Evolutionary conservation across 768 basidiomycete species (phyloP).

Genomic region (Tremella mesenterica): DNA sequence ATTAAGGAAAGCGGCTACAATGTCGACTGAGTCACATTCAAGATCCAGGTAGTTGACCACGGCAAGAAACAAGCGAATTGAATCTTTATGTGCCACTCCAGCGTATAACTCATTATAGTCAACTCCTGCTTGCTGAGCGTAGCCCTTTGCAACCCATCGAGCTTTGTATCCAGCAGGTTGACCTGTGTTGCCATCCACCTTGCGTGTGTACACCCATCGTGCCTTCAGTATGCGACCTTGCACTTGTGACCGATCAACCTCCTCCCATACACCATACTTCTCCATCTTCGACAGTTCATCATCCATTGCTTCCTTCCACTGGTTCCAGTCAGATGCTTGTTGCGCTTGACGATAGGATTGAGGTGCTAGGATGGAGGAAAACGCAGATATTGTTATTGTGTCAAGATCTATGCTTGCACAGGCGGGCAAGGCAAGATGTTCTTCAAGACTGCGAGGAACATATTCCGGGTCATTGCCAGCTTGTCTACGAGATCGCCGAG

Average conservation of each 20-base stretch:
- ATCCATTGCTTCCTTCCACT: neutral
- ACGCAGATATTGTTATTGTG: neutral
- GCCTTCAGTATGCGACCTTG: neutral
- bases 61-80: conserved; percentile 16
- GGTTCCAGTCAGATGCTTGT: neutral
- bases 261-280: neutral
- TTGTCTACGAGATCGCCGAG: neutral
- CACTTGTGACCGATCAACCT: neutral
- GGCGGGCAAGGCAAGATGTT: neutral
- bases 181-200: conserved; percentile 27
- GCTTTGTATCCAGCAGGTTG: conserved; percentile 13
- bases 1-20: conserved; percentile 15
- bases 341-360: neutral
- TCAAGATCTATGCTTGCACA: neutral
- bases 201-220: conserved; percentile 45
- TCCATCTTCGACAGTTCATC: conserved; percentile 3
- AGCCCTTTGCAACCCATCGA: conserved; percentile 48
- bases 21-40: conserved; percentile 17
- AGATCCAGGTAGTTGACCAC: conserved; percentile 7
- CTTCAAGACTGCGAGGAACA: neutral
- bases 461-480: neutral
- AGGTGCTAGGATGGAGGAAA: neutral
- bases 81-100: conserved; percentile 18
- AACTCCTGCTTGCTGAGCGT: conserved; percentile 46
- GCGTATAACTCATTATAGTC: conserved; percentile 50